Conservation (phyloP, 305 asterid genomes). For the Solanum aculeatissimum region DNA sequence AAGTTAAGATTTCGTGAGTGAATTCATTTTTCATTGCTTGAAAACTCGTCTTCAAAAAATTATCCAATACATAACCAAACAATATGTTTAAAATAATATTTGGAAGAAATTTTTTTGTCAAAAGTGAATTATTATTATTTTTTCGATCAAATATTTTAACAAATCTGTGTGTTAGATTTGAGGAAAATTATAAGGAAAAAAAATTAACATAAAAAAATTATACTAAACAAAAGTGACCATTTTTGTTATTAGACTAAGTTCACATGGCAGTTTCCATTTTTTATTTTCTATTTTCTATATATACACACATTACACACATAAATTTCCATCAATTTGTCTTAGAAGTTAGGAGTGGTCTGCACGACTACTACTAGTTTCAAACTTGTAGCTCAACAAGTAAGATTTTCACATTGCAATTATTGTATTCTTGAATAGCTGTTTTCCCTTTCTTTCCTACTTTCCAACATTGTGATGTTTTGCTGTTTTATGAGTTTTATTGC, state of each 20-base stretch:
- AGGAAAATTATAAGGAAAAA: too few species aligned
- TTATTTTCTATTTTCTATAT: neutral
- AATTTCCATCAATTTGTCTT: neutral
- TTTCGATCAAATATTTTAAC: too few species aligned
- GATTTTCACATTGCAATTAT: neutral
- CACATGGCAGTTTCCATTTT: neutral
- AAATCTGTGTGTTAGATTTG: too few species aligned
- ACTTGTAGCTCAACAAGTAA: constrained; percentile 1
- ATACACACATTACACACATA: neutral
- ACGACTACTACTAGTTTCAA: neutral
- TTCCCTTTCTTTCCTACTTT: neutral
- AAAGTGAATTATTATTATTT: too few species aligned
- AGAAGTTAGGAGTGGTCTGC: neutral
- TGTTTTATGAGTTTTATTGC: neutral
- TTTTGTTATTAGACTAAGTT: neutral
- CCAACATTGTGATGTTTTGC: neutral
- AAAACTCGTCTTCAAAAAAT: too few species aligned
- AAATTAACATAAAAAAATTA: too few species aligned
- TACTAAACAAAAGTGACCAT: neutral
- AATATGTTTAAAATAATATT: too few species aligned
- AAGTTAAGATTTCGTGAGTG: neutral
- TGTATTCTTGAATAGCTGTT: neutral
- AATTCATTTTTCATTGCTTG: too few species aligned
- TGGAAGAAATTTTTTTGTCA: too few species aligned
- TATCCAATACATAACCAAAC: neutral